Evolutionary conservation across 805 yeast genomes (phyloP), one percentile per base, ranked within the genome.

Genomic region (Candida germanica): DNA sequence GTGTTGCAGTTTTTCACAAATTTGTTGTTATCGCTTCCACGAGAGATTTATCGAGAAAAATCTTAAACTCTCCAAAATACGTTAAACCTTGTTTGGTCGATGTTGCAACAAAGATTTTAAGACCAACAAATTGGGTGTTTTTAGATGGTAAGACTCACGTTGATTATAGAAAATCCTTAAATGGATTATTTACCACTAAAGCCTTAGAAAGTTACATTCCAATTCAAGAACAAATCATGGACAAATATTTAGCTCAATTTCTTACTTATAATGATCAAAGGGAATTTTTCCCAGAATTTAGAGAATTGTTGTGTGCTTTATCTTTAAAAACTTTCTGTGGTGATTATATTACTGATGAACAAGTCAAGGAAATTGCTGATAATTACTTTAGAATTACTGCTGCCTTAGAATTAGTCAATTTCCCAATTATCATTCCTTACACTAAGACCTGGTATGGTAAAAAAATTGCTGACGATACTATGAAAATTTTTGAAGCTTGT

Each of bases 381-480:
- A 88, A 89, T 63, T 93, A 89, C 65, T 93, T 80, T 64, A 69
- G 77, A 46, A 85, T 93, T 48, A 93, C 98, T 10, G 95, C 95
- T 42, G 98, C 98, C 18, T 75, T 93, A 56, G 98, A 93, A 67
- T 77, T 93, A 48, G 98, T 93, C 44, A 93, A 93, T 71, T 93
- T 93, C 79, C 98, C 98, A 44, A 86, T 93, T 52, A 91, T 93
- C 46, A 61, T 93, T 32, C 98, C 98, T 20, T 93, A 75, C 73
- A 88, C 98, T 43, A 93, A 91, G 69, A 83, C 98, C 23, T 93
- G 98, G 98, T 87, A 89, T 64, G 98, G 98, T 48, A 83, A 86
- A 69, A 79, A 75, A 57, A 84, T 89, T 54, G 95, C 97, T 39
- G 95, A 93, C 59, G 78, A 82, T 72, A 87, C 96, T 12, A 91